Base-by-base conservation (phyloP, 176 grass and related monocot species). In the Tillandsia fasciculata region DNA sequence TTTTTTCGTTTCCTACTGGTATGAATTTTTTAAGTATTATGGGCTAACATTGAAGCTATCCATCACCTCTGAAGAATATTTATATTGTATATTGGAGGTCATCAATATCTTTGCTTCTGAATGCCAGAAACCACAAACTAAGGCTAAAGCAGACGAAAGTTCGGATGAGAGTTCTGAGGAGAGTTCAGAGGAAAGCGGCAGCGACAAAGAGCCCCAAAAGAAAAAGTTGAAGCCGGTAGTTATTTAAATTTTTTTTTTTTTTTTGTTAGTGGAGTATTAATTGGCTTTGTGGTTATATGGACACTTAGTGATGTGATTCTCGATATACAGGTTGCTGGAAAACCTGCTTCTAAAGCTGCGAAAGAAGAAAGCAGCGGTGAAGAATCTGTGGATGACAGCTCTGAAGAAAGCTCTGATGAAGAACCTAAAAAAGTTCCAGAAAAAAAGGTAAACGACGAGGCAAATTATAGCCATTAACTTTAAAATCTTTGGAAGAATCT, bases 191-290 rank as follows among this genome's bases (percentile, higher is more conserved):
- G n/a, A 10, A 57, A 73, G 9, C 33, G 82, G 78, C 13, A 87
- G 79, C 63, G 81, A 87, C 2, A 74, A 88, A 65, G 77, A 90
- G 42, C 87, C 87, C 53, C 73, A 81, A 26, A 74, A 80, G 65
- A 96, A 96, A 82, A 96, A 87, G 65, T 52, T 69, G 50, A 96
- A 90, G 82, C 84, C 85, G 18, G 8, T 53, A 10, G n/a, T 72
- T n/a, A 0, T 23, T 4, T 26, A 53, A 58, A n/a, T n/a, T 50
- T 42, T 42, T 10, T 20, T 50, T 47, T 9, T 11, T 20, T 20
- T 10, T 52, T 65, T 56, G 12, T 15, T 0, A 53, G 54, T 29
- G 27, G 3, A 22, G 47, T 26, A 66, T 72, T 15, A 14, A 2
- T 22, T 12, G 51, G 0, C 22, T 11, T 27, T 9, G 47, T n/a